Percentiles rank a stretch among this genome's conserved stretches.
Evolutionary conservation across 306 rosid species (phyloP).

Genomic region (Gastrolobium bilobum): DNA sequence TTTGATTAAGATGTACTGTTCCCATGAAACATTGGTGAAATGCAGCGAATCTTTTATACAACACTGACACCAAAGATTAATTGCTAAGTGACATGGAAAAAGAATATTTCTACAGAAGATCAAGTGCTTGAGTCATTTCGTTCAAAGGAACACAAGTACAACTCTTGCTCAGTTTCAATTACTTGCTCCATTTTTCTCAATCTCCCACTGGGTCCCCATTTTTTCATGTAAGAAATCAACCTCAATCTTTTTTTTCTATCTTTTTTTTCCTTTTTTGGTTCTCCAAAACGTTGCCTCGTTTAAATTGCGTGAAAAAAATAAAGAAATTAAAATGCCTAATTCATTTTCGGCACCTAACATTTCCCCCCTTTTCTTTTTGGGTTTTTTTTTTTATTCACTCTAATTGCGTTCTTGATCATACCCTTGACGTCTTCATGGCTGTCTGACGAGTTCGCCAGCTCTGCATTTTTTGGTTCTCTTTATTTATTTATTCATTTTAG

Average conservation of each 20-base stretch:
- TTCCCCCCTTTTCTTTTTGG: not conserved
- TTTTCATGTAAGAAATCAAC: not conserved
- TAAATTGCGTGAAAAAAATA: no score
- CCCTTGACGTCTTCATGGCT: conserved; percentile 20
- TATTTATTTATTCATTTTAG: not conserved
- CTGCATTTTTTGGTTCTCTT: not conserved
- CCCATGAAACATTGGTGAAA: no score
- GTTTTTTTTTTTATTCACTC: conserved; percentile 1
- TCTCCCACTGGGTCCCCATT: no score
- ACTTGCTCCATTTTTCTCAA: no score
- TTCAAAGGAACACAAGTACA: no score
- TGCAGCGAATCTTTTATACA: no score
- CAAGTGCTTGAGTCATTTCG: no score
- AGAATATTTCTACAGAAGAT: no score
- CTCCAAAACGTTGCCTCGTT: not conserved
- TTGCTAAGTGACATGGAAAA: no score
- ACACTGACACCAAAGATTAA: no score
- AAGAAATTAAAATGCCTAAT: not conserved
- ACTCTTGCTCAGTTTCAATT: no score
- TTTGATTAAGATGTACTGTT: no score
- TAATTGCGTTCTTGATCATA: not conserved
- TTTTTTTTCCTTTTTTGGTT: not conserved
- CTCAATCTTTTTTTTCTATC: not conserved
- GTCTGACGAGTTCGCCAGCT: not conserved
- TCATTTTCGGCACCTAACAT: not conserved